Conservation (phyloP, 345 rosid genomes). For the Euphorbia lathyris region DNA sequence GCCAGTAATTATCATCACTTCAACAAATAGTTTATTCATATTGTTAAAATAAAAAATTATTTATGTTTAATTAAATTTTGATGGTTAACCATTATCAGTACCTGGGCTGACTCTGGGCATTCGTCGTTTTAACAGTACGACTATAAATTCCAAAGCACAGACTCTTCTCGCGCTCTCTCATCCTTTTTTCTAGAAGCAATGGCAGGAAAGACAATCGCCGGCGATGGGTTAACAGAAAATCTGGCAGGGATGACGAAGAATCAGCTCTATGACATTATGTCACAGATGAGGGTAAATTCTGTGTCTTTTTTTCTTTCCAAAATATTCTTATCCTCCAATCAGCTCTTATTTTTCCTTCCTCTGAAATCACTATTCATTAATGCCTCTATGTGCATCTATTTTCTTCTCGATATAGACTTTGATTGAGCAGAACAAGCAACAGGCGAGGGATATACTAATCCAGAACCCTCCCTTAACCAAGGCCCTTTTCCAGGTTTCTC, state of each 20-base stretch:
- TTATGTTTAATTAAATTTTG: too few species aligned
- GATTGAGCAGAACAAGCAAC: constrained; percentile 86
- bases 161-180: too few species aligned
- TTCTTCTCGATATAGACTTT: constrained; percentile 41
- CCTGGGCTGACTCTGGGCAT: too few species aligned
- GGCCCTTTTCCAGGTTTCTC: constrained; percentile 83
- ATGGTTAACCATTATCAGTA: too few species aligned
- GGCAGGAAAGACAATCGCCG: constrained; percentile 70
- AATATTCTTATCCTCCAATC: constrained; percentile 4
- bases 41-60: too few species aligned
- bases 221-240: constrained; percentile 63
- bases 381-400: neutral
- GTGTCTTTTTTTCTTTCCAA: neutral
- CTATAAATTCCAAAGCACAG: too few species aligned
- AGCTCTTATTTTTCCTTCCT: neutral
- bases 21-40: too few species aligned
- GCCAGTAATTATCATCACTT: too few species aligned
- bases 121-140: too few species aligned
- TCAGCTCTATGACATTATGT: constrained; percentile 92
- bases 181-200: constrained; percentile 23
- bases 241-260: constrained; percentile 91
- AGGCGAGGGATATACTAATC: constrained; percentile 79
- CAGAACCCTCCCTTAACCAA: constrained; percentile 87
- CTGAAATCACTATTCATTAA: neutral
- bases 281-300: constrained; percentile 69